Percentiles rank a stretch among this genome's conserved stretches.
These are phyloP conservation scores for Myxozyma udenii DNA, from an alignment of 805 yeast species.

Conservation along the genomic window DNA sequence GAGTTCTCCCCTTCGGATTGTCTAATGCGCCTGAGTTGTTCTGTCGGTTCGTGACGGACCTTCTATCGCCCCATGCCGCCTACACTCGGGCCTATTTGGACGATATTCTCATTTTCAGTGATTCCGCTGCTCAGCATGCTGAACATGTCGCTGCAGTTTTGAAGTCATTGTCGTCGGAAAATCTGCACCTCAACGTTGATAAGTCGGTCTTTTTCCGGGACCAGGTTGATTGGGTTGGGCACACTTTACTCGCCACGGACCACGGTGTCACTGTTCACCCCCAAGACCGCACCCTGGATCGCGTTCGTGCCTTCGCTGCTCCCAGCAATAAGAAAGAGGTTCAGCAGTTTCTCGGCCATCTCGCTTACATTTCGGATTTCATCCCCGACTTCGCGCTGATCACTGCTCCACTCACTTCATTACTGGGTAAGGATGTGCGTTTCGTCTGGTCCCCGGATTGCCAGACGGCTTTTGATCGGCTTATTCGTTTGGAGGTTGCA, in stretches of 20 bases:
- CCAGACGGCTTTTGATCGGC: neutral
- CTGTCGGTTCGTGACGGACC: slow-evolving; percentile 5
- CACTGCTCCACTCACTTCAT: neutral
- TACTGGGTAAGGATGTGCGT: neutral
- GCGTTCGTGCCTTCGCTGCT: neutral
- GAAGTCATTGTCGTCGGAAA: neutral
- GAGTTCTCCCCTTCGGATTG: slow-evolving; percentile 29
- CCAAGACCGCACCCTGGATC: neutral
- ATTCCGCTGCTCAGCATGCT: slow-evolving; percentile 4
- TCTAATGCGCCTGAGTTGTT: slow-evolving; percentile 27
- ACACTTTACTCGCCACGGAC: neutral
- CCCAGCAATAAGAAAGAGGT: neutral
- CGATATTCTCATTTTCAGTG: slow-evolving; percentile 18
- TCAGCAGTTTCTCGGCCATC: neutral
- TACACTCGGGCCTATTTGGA: slow-evolving; percentile 17
- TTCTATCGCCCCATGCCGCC: neutral
- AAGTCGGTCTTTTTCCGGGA: neutral
- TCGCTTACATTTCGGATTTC: neutral
- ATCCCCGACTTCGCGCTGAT: neutral
- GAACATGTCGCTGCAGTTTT: slow-evolving; percentile 3
- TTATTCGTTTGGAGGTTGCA: neutral
- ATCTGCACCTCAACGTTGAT: neutral
- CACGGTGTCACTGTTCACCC: neutral
- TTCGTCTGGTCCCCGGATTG: neutral
- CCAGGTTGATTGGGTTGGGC: neutral